Evolutionary conservation across 2,329 filamentous ascomycete species (phyloP), one percentile per base, ranked within the genome.

Genomic region (Byssochlamys sp.): DNA sequence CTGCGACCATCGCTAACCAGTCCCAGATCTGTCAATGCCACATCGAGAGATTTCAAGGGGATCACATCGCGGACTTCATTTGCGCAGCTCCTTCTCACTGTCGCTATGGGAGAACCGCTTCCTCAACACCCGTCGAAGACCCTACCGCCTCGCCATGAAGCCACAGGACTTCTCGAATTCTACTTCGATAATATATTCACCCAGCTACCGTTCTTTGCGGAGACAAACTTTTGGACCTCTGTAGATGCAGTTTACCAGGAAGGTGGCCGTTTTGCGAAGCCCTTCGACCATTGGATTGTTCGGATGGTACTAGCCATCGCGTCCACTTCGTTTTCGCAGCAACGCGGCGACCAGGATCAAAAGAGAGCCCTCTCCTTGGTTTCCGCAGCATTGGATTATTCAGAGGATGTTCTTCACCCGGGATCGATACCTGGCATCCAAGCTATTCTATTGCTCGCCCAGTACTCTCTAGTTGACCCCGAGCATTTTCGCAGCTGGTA

Each of bases 401-500:
- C 90, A 0, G 90, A 96, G 67, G 82, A 85, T 53, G 91, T 95
- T 7, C 80, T 99, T 26, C 86, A 87, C 64, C 92, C 92, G 0
- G 92, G 92, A 24, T 90, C 90, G 56, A 83, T 90, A 26, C 83
- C 84, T 1, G 92, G 94, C 65, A 90, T 97, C 14, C 91, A 96
- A 70, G 91, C 91, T 0, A 79, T 97, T 25, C 75, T 96, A 2
- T 79, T 97, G 1, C 82, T 97, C 55, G 91, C 90, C 0, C 85
- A 95, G 65, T 97, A 96, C 71, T 87, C 92, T 2, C 88, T 94
- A 77, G 79, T 96, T 54, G 91, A 97, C 65, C 91, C 92, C 1
- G 84, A 86, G 49, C 90, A 95, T 68, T 96, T 96, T 67, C 91
- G 96, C 67, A 90, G 88, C 65, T 97, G 94, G 91, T 91, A 94